Conservation (phyloP, 306 rosid genomes). For the Betula pendula region DNA sequence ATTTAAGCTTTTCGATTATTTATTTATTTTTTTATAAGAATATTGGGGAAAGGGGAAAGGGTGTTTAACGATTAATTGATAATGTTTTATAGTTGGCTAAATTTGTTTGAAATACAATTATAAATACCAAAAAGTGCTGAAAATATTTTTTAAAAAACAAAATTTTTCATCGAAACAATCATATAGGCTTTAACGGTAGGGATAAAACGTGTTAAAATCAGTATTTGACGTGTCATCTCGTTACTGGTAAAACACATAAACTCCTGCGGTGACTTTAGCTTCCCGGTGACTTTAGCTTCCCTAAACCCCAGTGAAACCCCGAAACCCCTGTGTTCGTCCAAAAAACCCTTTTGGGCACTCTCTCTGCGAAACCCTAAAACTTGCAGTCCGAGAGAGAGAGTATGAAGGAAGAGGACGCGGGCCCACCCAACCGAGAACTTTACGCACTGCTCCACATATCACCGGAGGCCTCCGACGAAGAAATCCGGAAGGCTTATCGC, state of each 20-base stretch:
- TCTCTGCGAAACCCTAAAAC: conserved; percentile 44
- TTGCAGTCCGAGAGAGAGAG: neutral
- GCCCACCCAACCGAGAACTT: conserved; percentile 66
- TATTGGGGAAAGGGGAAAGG: no score
- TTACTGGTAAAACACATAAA: neutral
- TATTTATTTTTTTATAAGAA: no score
- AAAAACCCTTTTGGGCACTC: neutral
- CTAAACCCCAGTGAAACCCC: neutral
- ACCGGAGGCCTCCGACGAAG: conserved; percentile 95
- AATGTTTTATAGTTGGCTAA: no score
- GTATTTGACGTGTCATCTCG: neutral
- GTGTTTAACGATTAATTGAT: no score
- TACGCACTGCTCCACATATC: conserved; percentile 84
- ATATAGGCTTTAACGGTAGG: no score
- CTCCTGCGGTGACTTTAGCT: neutral
- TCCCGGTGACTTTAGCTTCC: neutral
- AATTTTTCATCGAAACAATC: no score
- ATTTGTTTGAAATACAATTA: no score
- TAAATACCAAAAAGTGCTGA: no score
- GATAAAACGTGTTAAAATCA: no score
- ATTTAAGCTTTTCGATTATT: no score
- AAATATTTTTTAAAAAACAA: no score
- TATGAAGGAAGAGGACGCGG: conserved; percentile 56
- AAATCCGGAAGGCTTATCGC: conserved; percentile 92
- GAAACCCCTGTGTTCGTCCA: neutral